phyloP scores from a whole-genome alignment of 2,329 filamentous ascomycete species.

The Monascus ruber region DNA sequence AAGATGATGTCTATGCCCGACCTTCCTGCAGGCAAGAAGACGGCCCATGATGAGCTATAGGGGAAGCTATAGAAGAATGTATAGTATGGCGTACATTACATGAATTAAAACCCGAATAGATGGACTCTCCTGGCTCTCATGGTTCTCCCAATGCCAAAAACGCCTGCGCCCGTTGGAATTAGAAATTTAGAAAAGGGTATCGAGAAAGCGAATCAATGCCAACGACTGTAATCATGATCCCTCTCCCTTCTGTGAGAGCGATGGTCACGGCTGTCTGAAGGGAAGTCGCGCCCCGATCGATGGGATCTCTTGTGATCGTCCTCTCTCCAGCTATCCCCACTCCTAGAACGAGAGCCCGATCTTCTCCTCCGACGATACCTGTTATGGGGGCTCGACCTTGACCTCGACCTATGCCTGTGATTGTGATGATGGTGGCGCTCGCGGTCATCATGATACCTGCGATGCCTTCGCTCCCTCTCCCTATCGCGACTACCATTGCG shows the following conservation, averaged over 20 bases:
- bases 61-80: conserved; percentile 1
- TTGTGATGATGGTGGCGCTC: conserved; percentile 20
- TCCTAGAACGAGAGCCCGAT: conserved; percentile 18
- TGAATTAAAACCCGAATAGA: not conserved
- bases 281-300: conserved; percentile 13
- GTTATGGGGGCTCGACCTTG: conserved; percentile 13
- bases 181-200: not conserved
- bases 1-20: conserved; percentile 96
- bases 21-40: conserved; percentile 26
- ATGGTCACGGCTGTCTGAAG: conserved; percentile 12
- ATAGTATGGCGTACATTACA: conserved; percentile 5
- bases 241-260: conserved; percentile 15
- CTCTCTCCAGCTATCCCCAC: conserved; percentile 14
- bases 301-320: conserved; percentile 14
- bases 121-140: too few species aligned
- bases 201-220: conserved; percentile 9
- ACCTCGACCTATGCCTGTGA: conserved; percentile 22
- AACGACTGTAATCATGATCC: conserved; percentile 14
- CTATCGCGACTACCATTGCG: conserved; percentile 16
- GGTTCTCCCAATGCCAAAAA: not conserved
- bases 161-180: conserved; percentile 7
- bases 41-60: conserved; percentile 40
- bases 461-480: conserved; percentile 38
- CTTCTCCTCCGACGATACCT: conserved; percentile 15
- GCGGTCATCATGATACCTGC: conserved; percentile 19